Percentiles rank a stretch among this genome's conserved stretches.
phyloP scores from a whole-genome alignment of 208 protist genomes.

The Wallacemonas sp. region DNA sequence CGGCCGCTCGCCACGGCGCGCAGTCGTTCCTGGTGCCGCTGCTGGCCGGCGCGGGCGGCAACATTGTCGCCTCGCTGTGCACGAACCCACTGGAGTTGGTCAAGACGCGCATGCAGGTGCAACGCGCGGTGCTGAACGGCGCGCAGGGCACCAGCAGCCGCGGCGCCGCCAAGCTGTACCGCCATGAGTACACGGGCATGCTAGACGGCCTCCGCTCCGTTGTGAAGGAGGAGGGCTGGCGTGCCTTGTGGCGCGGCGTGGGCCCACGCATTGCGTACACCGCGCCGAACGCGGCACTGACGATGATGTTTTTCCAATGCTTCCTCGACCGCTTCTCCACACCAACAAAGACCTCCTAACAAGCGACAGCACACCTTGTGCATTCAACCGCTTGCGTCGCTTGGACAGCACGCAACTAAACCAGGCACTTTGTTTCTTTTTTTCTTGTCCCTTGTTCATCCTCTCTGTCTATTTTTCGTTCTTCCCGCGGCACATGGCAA shows the following conservation, averaged over 20 bases:
- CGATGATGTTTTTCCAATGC: slow-evolving; percentile 75
- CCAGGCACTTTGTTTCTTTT: no score
- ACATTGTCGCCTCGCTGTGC: slow-evolving; percentile 57
- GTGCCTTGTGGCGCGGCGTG: slow-evolving; percentile 67
- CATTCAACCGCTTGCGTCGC: no score
- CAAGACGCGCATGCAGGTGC: slow-evolving; percentile 91
- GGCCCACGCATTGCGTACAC: slow-evolving; percentile 59
- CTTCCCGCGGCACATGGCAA: no score
- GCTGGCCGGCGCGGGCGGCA: slow-evolving; percentile 53
- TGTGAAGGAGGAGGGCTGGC: slow-evolving; percentile 52
- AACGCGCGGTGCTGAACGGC: slow-evolving; percentile 54
- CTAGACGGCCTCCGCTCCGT: slow-evolving; percentile 50
- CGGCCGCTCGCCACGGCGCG: slow-evolving; percentile 4
- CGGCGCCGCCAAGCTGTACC: slow-evolving; percentile 27
- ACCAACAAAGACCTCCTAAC: not conserved
- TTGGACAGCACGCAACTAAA: no score
- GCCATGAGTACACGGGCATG: slow-evolving; percentile 66
- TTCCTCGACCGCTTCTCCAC: slow-evolving; percentile 26
- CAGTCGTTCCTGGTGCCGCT: slow-evolving; percentile 42
- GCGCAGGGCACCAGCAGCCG: not conserved
- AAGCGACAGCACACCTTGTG: not conserved
- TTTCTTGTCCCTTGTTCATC: no score
- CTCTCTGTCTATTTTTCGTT: no score
- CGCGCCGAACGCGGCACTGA: slow-evolving; percentile 82
- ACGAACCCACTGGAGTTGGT: slow-evolving; percentile 92